Evolutionary conservation across 768 basidiomycete species (phyloP), one percentile per base, ranked within the genome.

Genomic region (Tricholoma furcatifolium): DNA sequence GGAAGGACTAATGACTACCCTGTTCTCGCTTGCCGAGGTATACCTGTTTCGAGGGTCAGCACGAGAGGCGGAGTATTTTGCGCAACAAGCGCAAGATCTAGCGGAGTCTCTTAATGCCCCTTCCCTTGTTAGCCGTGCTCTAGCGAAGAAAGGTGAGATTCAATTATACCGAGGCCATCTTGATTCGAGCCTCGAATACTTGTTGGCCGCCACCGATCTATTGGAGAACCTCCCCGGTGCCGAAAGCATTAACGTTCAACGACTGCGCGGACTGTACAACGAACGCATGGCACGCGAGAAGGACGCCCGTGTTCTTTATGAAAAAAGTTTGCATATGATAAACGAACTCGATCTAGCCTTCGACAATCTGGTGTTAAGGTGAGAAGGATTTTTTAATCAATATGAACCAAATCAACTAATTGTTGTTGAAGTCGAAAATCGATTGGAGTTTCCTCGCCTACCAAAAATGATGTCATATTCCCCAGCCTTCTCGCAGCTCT

Each of bases 61-160:
- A 3, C 81, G 88, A 18, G 93, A 95, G 61, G 85, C 91, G 2
- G 85, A 91, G 55, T 94, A 88, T 60, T 96, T 93, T 64, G 77
- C 87, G 0, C 76, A 86, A 36, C 87, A 93, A 63, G 89, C 88
- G 1, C 72, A 78, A n/a, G 82, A 85, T 17, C 71, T 98, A 1
- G 90, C 92, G 0, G 71, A 77, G 43, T 75, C 86, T 6, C 65
- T 93, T 10, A 85, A 84, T 54, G 81, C 87, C 0, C 83, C 87
- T 14, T 77, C 82, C 0, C 70, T 90, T 61, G 66, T 78, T 6
- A 81, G 85, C 18, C 80, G 88, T 8, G 89, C 91, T 0, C 67
- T 87, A 24, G 76, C 84, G 0, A 74, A 79, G 59, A 80, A 83
- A 47, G 88, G 81, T 3, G 90, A 94, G 57, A 73, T 96, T 2